Evolutionary conservation across 768 basidiomycete species (phyloP).

Genomic region (Phallus indusiatus): DNA sequence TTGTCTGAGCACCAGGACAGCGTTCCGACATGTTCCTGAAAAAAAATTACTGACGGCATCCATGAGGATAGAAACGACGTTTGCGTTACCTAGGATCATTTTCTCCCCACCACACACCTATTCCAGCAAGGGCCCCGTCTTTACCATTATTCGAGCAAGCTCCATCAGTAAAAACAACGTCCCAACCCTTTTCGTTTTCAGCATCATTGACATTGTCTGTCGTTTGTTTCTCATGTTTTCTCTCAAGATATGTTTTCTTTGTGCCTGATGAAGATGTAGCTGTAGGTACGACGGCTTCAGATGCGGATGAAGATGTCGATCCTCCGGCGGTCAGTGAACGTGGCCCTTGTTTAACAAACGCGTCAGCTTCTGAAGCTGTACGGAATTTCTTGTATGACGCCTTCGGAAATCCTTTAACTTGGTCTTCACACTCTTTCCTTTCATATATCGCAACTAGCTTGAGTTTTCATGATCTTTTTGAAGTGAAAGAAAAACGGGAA

Average conservation of each 20-base stretch:
- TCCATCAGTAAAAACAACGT: constrained; percentile 79
- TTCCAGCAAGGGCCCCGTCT: constrained; percentile 55
- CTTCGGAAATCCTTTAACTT: constrained; percentile 54
- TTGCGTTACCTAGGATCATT: constrained; percentile 46
- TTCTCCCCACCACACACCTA: constrained; percentile 85
- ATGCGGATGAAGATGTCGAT: constrained; percentile 9
- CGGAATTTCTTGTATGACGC: constrained; percentile 63
- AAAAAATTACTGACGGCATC: not conserved
- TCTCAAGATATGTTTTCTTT: not conserved
- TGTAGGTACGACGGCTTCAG: constrained; percentile 6
- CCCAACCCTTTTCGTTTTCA: constrained; percentile 22
- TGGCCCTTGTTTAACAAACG: constrained; percentile 29
- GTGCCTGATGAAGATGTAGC: constrained; percentile 5
- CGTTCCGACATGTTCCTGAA: constrained; percentile 72
- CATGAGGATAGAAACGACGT: not conserved
- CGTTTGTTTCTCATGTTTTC: not conserved
- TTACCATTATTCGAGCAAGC: constrained; percentile 80
- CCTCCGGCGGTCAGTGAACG: not conserved
- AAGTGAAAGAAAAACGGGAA: not conserved
- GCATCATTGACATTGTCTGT: not conserved
- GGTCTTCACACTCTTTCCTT: constrained; percentile 66
- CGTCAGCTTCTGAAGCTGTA: constrained; percentile 45
- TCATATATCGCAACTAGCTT: not conserved
- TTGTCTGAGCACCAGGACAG: constrained; percentile 76
- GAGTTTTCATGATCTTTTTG: not conserved